Conservation (phyloP, 2,329 filamentous ascomycete species). For the Sordariomycetes sp. region DNA sequence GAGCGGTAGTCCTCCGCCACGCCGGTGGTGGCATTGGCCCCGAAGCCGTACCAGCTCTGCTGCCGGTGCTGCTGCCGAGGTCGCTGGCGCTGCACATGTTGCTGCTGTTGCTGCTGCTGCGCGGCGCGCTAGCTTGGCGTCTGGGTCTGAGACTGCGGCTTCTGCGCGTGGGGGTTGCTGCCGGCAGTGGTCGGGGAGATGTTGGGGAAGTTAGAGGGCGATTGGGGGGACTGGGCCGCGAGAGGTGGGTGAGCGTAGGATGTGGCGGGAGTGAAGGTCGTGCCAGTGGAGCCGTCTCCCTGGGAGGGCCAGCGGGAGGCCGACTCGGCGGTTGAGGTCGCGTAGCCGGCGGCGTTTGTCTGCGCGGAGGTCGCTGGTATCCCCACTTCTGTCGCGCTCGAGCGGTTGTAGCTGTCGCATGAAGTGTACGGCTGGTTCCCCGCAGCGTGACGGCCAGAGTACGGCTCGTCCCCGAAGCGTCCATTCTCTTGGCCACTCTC, state of each 20-base stretch:
- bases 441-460: slow-evolving; percentile 13
- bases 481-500: slow-evolving; percentile 5
- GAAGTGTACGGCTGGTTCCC: slow-evolving; percentile 9
- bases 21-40: neutral
- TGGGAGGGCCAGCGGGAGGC: slow-evolving; percentile 8
- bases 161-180: slow-evolving; percentile 9
- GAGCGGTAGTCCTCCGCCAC: neutral
- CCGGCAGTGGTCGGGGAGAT: slow-evolving; percentile 8
- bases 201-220: slow-evolving; percentile 11
- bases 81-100: slow-evolving; percentile 2
- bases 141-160: slow-evolving; percentile 5
- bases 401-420: slow-evolving; percentile 15
- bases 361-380: neutral
- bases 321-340: slow-evolving; percentile 6
- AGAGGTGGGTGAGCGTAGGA: neutral
- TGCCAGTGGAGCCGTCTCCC: slow-evolving; percentile 5
- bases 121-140: neutral
- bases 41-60: slow-evolving; percentile 3
- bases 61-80: slow-evolving; percentile 5
- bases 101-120: slow-evolving; percentile 6
- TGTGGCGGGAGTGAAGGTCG: slow-evolving; percentile 2
- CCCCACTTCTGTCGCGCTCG: slow-evolving; percentile 10
- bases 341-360: neutral
- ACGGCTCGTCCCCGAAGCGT: slow-evolving; percentile 17
- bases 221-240: neutral